Evolutionary conservation across 495 filamentous ascomycete genomes (phyloP).

Genomic region (Amphirosellinia nigrospora): DNA sequence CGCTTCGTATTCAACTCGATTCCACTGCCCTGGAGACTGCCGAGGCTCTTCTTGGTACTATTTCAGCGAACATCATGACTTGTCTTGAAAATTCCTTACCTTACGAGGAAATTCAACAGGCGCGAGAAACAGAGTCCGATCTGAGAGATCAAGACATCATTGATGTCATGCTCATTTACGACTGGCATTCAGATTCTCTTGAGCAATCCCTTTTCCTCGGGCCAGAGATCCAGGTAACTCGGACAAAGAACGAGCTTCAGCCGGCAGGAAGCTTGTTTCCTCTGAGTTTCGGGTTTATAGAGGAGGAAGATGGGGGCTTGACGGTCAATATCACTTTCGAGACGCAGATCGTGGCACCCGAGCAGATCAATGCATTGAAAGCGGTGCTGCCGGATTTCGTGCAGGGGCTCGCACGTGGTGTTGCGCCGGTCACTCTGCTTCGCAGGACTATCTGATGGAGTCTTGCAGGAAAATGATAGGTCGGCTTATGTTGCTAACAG

Average conservation of each 20-base stretch:
- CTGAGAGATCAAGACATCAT: neutral
- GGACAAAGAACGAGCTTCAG: neutral
- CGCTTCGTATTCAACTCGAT: neutral
- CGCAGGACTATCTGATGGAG: no score
- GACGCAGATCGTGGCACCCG: neutral
- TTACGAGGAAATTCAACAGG: neutral
- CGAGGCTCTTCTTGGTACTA: neutral
- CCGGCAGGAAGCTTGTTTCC: neutral
- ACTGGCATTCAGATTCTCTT: neutral
- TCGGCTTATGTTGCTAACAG: no score
- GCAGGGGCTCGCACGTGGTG: neutral
- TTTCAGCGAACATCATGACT: neutral
- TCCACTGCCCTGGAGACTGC: neutral
- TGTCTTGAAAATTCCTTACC: neutral
- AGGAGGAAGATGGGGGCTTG: neutral
- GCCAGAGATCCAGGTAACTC: neutral
- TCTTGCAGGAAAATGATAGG: no score
- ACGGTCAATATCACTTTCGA: neutral
- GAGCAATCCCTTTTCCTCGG: neutral
- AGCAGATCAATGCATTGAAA: neutral
- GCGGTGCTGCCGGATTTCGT: neutral
- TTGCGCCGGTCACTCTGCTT: no score
- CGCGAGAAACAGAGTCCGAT: no score
- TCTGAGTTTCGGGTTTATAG: neutral
- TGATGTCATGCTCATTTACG: neutral